Evolutionary conservation across 495 filamentous ascomycete genomes (phyloP).

Genomic region (Barbatosphaeria neglecta): DNA sequence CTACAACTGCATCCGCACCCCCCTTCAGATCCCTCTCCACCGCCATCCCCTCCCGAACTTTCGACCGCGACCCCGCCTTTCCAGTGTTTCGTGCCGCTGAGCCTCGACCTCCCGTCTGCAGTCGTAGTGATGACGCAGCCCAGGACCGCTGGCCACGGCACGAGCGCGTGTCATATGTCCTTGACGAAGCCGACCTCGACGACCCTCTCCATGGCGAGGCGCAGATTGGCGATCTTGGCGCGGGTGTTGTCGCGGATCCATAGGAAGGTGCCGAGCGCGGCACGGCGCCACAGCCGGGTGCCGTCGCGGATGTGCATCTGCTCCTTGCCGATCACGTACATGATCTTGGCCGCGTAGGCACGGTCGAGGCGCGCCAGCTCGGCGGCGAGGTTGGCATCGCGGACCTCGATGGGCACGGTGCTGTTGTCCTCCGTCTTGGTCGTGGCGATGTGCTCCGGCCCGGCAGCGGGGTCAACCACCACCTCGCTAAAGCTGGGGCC

Average conservation of each 20-base stretch:
- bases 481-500: no score
- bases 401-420: constrained; percentile 14
- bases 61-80: no score
- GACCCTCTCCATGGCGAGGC: constrained; percentile 47
- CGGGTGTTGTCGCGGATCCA: constrained; percentile 62
- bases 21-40: no score
- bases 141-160: no score
- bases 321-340: constrained; percentile 66
- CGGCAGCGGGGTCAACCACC: background rate
- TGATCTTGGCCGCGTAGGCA: constrained; percentile 48
- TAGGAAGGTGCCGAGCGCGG: constrained; percentile 45
- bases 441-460: background rate
- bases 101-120: no score
- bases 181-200: constrained; percentile 65
- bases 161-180: constrained; percentile 32
- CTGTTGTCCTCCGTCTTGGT: background rate
- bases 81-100: no score
- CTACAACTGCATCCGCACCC: no score
- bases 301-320: constrained; percentile 45
- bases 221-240: constrained; percentile 49
- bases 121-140: no score
- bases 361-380: constrained; percentile 41
- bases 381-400: constrained; percentile 22
- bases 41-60: no score
- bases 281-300: constrained; percentile 30